A percentile compares a stretch with the other conserved stretches of the same genome.
Evolutionary conservation across 78 protist genomes (phyloP).

Genomic region (Monosiga brevicollis): DNA sequence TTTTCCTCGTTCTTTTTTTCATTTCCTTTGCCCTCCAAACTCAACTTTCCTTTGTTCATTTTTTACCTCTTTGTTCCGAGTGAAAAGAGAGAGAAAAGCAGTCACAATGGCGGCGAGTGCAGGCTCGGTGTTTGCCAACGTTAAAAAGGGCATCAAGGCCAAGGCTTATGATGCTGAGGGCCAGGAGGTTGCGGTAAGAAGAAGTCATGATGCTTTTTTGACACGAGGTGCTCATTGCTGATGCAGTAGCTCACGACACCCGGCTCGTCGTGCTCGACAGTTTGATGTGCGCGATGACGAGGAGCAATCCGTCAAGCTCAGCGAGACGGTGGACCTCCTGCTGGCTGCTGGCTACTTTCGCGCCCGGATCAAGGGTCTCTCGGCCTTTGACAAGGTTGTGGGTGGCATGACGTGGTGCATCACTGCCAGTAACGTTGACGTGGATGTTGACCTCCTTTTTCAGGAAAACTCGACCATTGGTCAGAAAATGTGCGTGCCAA

Average conservation of each 20-base stretch:
- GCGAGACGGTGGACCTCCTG: conserved; percentile 60
- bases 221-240: too few relatives aligned
- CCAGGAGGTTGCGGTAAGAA: not conserved
- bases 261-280: not conserved
- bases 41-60: too few relatives aligned
- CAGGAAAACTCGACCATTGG: conserved; percentile 68
- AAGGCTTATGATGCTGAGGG: not conserved
- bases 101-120: too few relatives aligned
- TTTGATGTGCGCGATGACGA: not conserved
- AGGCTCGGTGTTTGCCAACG: conserved; percentile 33
- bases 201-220: too few relatives aligned
- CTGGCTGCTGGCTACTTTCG: conserved; percentile 92
- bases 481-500: conserved; percentile 45
- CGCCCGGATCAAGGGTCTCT: conserved; percentile 66
- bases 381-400: conserved; percentile 77
- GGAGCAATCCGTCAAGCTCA: conserved; percentile 1
- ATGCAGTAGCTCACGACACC: not conserved
- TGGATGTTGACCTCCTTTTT: conserved; percentile 77
- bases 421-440: conserved; percentile 48
- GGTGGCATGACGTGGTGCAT: conserved; percentile 94
- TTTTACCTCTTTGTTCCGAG: too few relatives aligned
- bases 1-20: too few relatives aligned
- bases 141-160: not conserved
- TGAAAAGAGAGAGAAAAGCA: too few relatives aligned
- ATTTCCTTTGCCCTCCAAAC: too few relatives aligned